Conservation (phyloP, 352 stramenopile species). For the Globisporangium echinulatum region DNA sequence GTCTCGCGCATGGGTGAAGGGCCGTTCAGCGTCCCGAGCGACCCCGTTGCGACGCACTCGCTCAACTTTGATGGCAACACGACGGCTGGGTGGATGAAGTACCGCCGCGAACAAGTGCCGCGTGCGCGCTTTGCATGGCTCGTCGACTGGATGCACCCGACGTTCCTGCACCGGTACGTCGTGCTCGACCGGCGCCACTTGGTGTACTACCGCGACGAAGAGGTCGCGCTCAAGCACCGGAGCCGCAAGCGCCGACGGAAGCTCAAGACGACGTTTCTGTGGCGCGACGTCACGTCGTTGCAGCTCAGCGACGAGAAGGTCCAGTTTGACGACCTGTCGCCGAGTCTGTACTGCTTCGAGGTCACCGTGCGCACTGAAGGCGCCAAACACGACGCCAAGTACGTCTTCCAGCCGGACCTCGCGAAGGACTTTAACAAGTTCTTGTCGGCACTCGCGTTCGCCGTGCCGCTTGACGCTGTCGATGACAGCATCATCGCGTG, state of each 20-base stretch:
- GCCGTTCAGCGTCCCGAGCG: constrained; percentile 67
- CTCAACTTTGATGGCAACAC: constrained; percentile 70
- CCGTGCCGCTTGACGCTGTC: constrained; percentile 51
- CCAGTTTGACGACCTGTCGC: constrained; percentile 81
- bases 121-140: constrained; percentile 37
- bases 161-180: constrained; percentile 78
- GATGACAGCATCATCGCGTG: constrained; percentile 60
- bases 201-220: constrained; percentile 82
- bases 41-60: constrained; percentile 60
- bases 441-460: constrained; percentile 58
- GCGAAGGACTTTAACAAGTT: constrained; percentile 78
- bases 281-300: constrained; percentile 57
- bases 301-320: constrained; percentile 63
- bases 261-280: constrained; percentile 69
- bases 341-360: constrained; percentile 76
- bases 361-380: constrained; percentile 49
- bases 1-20: constrained; percentile 84
- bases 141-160: constrained; percentile 65
- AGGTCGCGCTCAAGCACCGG: constrained; percentile 69
- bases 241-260: constrained; percentile 70
- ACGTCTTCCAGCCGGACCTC: constrained; percentile 69
- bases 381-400: constrained; percentile 57
- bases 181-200: constrained; percentile 66
- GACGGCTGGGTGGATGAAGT: constrained; percentile 85
- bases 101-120: constrained; percentile 56